Evolutionary conservation across 495 filamentous ascomycete species (phyloP).

Genomic region (Stereocaulon alpinum): DNA sequence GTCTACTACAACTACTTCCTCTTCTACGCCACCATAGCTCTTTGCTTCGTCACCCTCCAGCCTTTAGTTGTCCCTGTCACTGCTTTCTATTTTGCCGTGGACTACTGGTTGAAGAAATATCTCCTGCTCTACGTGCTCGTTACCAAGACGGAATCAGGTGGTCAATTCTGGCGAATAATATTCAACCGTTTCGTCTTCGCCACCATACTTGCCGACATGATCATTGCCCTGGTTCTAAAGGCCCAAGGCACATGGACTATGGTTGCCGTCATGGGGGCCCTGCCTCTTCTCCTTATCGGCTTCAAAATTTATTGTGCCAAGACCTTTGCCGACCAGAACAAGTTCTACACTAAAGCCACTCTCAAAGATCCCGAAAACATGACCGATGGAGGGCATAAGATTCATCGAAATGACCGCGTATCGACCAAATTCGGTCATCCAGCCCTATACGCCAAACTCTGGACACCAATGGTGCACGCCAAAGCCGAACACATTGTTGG

Average conservation of each 20-base stretch:
- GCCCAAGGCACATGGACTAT: constrained; percentile 46
- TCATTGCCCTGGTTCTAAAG: constrained; percentile 66
- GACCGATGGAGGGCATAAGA: constrained; percentile 40
- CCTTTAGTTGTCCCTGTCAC: constrained; percentile 84
- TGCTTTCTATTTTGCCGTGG: constrained; percentile 80
- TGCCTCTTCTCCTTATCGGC: constrained; percentile 66
- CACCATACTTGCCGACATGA: constrained; percentile 63
- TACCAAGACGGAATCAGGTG: constrained; percentile 92
- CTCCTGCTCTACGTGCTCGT: constrained; percentile 87
- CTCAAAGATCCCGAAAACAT: constrained; percentile 47
- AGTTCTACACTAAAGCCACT: constrained; percentile 61
- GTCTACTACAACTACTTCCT: constrained; percentile 94
- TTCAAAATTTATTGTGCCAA: constrained; percentile 81
- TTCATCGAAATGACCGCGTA: constrained; percentile 55
- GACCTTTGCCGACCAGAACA: constrained; percentile 64
- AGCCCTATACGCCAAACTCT: constrained; percentile 75
- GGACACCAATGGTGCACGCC: constrained; percentile 92
- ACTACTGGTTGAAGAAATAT: constrained; percentile 91
- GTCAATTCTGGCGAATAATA: constrained; percentile 82
- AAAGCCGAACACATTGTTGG: constrained; percentile 74
- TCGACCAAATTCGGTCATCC: constrained; percentile 81
- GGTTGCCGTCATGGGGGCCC: constrained; percentile 58
- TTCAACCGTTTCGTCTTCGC: constrained; percentile 89
- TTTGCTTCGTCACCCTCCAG: constrained; percentile 79
- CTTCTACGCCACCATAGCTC: constrained; percentile 81